Evolutionary conservation across 192 early-diverging fungal species (phyloP), one percentile per base, ranked within the genome.

Genomic region (Jimgerdemannia flammicorona): DNA sequence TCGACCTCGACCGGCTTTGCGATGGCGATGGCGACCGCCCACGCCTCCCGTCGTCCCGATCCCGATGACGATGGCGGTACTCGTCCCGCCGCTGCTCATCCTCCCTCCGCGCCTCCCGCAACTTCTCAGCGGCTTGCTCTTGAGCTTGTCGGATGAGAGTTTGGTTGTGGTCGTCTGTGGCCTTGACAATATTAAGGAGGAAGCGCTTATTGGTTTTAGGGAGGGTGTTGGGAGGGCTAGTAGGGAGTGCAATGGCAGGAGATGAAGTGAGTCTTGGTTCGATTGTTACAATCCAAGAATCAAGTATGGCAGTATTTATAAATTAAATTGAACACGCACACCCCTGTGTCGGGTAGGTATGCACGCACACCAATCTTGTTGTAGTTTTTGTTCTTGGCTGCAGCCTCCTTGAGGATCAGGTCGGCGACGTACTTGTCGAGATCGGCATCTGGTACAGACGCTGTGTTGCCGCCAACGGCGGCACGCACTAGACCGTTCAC

Each of bases 191-290:
- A 19, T 86, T 86, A 10, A 82, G 74, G 3, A 89, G 78, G 68
- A 89, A 89, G n/a, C 88, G 79, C 44, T 85, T 89, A 71, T 89
- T 89, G 39, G 87, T 84, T 59, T 85, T 87, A 8, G 84, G 84
- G 0, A 83, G 70, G 42, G 73, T 82, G 64, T 77, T 81, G 17
- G 84, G 77, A 3, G 79, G 72, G 20, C 86, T 87, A 42, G 29
- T 29, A 29, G 1, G 29, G 29, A 29, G 29, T 29, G 29, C 44
- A 49, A 3, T 67, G 63, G 4, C 77, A 43, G 73, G 19, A 71
- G 39, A 59, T 78, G 65, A 40, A 63, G 19, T 19, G 74, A 70
- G 64, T 70, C 67, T 0, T 29, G 29, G 29, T 29, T 29, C 29
- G 29, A 29, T 59, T 79, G 39, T 18, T 63, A 18, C 11, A 18